These are phyloP conservation scores for Karstenula rhodostoma DNA, from an alignment of 2,329 filamentous ascomycete genomes.

Conservation along the genomic window DNA sequence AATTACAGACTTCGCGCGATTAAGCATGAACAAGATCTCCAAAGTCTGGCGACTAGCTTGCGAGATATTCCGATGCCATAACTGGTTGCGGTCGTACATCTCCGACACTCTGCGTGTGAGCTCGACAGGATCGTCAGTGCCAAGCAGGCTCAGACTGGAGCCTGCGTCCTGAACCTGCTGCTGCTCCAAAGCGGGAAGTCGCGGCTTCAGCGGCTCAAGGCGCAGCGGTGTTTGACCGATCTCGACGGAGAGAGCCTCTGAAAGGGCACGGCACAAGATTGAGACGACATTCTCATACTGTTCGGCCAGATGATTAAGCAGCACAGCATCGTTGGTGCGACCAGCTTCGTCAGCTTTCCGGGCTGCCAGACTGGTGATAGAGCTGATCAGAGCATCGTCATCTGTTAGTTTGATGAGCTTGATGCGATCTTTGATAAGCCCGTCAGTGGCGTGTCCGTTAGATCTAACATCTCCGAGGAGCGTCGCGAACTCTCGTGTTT, in stretches of 20 bases:
- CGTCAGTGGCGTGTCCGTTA: conserved; percentile 84
- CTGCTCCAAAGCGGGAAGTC: conserved; percentile 51
- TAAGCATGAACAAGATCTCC: conserved; percentile 67
- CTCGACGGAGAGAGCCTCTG: conserved; percentile 86
- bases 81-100: conserved; percentile 68
- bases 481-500: conserved; percentile 94
- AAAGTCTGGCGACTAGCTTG: conserved; percentile 66
- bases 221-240: conserved; percentile 82
- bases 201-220: conserved; percentile 80
- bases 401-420: conserved; percentile 80
- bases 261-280: conserved; percentile 88
- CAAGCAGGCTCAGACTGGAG: conserved; percentile 68
- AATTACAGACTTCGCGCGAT: conserved; percentile 66
- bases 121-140: conserved; percentile 71
- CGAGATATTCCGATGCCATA: conserved; percentile 68
- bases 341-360: conserved; percentile 94
- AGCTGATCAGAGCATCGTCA: conserved; percentile 84
- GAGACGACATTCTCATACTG: conserved; percentile 94
- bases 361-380: conserved; percentile 92
- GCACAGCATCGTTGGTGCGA: conserved; percentile 88
- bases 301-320: conserved; percentile 92
- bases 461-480: conserved; percentile 89
- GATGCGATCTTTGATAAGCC: conserved; percentile 86
- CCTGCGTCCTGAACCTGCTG: conserved; percentile 43
- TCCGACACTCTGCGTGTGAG: conserved; percentile 69